A percentile compares a stretch with the other conserved stretches of the same genome.
phyloP scores from a whole-genome alignment of 2,329 filamentous ascomycete genomes.

The Paraphaeosphaeria minitans region DNA sequence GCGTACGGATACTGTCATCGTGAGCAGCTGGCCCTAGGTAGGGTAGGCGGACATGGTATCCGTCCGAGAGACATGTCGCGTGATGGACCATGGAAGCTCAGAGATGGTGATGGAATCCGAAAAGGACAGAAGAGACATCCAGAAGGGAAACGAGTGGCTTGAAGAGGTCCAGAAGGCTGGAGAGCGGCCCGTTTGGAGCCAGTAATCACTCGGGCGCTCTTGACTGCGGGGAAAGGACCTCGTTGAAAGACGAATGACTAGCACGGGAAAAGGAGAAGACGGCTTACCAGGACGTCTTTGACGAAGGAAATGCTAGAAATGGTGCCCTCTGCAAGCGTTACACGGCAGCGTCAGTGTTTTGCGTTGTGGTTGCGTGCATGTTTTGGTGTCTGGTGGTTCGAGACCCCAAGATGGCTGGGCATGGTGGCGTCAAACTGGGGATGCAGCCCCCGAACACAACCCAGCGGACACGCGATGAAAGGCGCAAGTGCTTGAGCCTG shows the following conservation, averaged over 20 bases:
- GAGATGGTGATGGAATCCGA: slow-evolving; percentile 25
- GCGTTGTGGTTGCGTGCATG: slow-evolving; percentile 23
- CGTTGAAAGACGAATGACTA: slow-evolving; percentile 17
- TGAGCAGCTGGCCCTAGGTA: slow-evolving; percentile 30
- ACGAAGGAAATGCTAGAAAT: slow-evolving; percentile 85
- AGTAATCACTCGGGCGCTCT: slow-evolving; percentile 29
- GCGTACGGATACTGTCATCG: slow-evolving; percentile 75
- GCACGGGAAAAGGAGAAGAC: slow-evolving; percentile 25
- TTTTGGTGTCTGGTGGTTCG: slow-evolving; percentile 19
- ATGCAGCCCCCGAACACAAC: slow-evolving; percentile 22
- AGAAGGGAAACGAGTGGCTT: slow-evolving; percentile 37
- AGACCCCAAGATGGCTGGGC: slow-evolving; percentile 23
- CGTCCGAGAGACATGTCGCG: slow-evolving; percentile 29
- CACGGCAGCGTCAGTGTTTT: slow-evolving; percentile 33
- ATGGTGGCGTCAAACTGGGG: slow-evolving; percentile 36
- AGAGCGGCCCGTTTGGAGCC: slow-evolving; percentile 27
- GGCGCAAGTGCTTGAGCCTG: slow-evolving; percentile 16
- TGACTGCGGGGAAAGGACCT: slow-evolving; percentile 37
- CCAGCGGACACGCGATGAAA: slow-evolving; percentile 7
- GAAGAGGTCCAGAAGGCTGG: slow-evolving; percentile 25
- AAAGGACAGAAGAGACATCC: slow-evolving; percentile 19
- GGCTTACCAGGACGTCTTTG: slow-evolving; percentile 77
- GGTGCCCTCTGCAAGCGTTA: slow-evolving; percentile 68
- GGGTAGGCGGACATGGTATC: slow-evolving; percentile 21
- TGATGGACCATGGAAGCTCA: slow-evolving; percentile 33